Evolutionary conservation across 1,139 yeast genomes (phyloP), one percentile per base, ranked within the genome.

Genomic region (Starmera stellimalicola): DNA sequence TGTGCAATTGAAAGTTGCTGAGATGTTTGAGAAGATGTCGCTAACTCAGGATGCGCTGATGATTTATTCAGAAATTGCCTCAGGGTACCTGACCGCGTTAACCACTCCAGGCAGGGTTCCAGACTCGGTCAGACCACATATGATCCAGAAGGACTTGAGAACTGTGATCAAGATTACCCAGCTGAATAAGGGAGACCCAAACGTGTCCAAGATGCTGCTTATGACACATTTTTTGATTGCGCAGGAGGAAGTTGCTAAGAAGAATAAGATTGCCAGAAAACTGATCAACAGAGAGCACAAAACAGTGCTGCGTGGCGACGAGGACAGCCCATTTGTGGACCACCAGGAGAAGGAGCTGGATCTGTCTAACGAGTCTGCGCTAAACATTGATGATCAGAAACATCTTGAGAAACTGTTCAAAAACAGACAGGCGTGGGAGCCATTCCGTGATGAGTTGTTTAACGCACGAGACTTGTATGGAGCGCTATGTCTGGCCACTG

Each of bases 1-100:
- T 0, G 71, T 88, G 38, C 94, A 85, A 50, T 63, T 88, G 51
- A 84, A 87, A 50, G 64, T 84, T 28, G 94, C 82, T 3, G 95
- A 87, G 51, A 81, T 85, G 85, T 83, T 76, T 52, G 93, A 82
- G 50, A 61, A 77, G 33, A 57, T 82, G 42, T 65, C 64, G 23
- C 66, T 72, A 74, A 42, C 55, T 27, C 70, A 70, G 15, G 84
- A 79, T 37, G 93, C 94, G 0, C 63, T 72, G 23, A 65, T 67
- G 45, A 54, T 80, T 22, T 82, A 82, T 54, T 64, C 76, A 39
- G 93, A 82, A 49, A 63, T 83, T 37, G 74, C 79, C 10, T 67
- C 77, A 2, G 60, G 74, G 23, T 82, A 78, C 48, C 63, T 76
- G 39, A 70, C 73, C n/a, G 74, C 75, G 7, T 60, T 79, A 27